Conservation (phyloP, 2,329 filamentous ascomycete species). For the Plenodomus tracheiphilus region DNA sequence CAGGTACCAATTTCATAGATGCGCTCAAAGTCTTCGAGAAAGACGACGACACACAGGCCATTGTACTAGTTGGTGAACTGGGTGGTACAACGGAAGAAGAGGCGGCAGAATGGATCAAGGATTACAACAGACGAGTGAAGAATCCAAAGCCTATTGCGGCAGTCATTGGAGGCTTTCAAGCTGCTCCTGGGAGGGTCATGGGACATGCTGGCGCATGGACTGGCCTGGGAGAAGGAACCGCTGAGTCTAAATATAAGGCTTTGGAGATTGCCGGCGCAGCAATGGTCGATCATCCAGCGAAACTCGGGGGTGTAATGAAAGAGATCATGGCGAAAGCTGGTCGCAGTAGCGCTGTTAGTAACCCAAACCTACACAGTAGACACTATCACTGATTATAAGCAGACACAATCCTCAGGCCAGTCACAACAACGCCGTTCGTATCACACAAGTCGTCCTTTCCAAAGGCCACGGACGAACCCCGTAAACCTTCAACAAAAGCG, state of each 20-base stretch:
- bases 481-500: conserved; percentile 48
- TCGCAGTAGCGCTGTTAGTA: conserved; percentile 45
- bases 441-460: conserved; percentile 40
- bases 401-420: conserved; percentile 42
- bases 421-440: conserved; percentile 55
- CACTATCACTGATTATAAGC: conserved; percentile 1
- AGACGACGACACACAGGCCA: conserved; percentile 70
- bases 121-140: conserved; percentile 60
- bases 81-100: conserved; percentile 71
- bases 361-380: background rate
- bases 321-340: conserved; percentile 56
- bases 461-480: conserved; percentile 13
- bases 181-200: conserved; percentile 70
- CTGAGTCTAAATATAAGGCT: conserved; percentile 66
- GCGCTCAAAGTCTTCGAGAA: conserved; percentile 67
- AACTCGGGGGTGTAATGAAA: conserved; percentile 71
- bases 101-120: conserved; percentile 72
- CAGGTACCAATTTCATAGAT: conserved; percentile 75
- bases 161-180: conserved; percentile 68
- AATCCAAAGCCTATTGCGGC: conserved; percentile 77
- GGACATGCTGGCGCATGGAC: conserved; percentile 78
- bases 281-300: conserved; percentile 75
- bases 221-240: conserved; percentile 66
- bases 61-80: conserved; percentile 73
- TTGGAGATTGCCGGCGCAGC: conserved; percentile 68